Percentiles rank a stretch among this genome's conserved stretches.
Evolutionary conservation across 139 green algal genomes (phyloP).

Genomic region (Chlorella vulgaris): DNA sequence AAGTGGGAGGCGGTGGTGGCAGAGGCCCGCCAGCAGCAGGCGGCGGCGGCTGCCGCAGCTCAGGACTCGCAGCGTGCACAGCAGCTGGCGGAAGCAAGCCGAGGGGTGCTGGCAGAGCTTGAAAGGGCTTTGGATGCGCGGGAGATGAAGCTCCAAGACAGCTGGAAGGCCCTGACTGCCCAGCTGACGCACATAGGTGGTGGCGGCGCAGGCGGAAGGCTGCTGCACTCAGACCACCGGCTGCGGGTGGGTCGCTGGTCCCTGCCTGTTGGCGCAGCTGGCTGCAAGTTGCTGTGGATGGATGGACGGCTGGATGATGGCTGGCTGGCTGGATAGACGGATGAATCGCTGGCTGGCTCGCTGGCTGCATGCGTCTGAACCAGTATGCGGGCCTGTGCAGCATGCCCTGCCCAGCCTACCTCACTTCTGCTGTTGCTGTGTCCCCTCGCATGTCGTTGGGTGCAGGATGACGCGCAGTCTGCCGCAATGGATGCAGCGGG

Average conservation of each 20-base stretch:
- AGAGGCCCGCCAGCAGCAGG: conserved; percentile 20
- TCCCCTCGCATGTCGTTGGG: neutral
- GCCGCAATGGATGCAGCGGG: conserved; percentile 29
- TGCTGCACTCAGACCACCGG: conserved; percentile 36
- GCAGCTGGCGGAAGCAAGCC: conserved; percentile 42
- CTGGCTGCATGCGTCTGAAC: no score
- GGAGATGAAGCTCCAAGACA: conserved; percentile 58
- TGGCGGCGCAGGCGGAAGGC: neutral
- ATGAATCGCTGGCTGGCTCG: no score
- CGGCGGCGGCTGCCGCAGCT: neutral
- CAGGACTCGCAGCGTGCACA: conserved; percentile 35
- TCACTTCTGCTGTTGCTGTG: no score
- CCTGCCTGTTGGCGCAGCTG: neutral
- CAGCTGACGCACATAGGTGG: conserved; percentile 36
- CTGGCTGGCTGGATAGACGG: no score
- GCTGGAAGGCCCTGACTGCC: conserved; percentile 47
- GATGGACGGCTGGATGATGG: neutral
- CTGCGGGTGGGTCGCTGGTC: conserved; percentile 17
- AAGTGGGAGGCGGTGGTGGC: conserved; percentile 39
- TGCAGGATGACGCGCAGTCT: conserved; percentile 39
- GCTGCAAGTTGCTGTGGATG: neutral
- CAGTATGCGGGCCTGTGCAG: no score
- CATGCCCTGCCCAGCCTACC: no score
- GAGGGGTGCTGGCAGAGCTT: conserved; percentile 37
- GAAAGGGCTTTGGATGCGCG: conserved; percentile 44